A percentile compares a stretch with the other conserved stretches of the same genome.
These are phyloP conservation scores for Aspergillus quadricinctus DNA, from an alignment of 2,329 filamentous ascomycete species.

Conservation along the genomic window DNA sequence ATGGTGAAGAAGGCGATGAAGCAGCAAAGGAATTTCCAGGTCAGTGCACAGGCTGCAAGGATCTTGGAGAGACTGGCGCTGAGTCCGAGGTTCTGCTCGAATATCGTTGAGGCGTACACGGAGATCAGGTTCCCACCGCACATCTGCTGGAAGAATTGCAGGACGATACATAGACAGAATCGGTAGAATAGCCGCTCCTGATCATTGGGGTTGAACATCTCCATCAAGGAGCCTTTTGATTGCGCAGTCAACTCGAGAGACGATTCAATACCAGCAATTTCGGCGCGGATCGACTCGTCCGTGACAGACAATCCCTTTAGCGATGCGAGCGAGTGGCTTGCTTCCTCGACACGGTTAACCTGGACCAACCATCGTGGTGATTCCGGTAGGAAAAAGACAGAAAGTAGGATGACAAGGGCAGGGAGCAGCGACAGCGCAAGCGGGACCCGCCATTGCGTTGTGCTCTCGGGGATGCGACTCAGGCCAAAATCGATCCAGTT, in stretches of 20 bases:
- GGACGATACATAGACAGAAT: conserved; percentile 14
- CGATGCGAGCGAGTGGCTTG: conserved; percentile 10
- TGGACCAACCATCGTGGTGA: conserved; percentile 32
- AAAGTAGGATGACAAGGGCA: conserved; percentile 45
- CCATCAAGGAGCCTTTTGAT: conserved; percentile 12
- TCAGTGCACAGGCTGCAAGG: conserved; percentile 48
- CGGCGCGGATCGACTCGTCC: conserved; percentile 9
- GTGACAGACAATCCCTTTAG: conserved; percentile 10
- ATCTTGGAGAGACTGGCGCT: conserved; percentile 21
- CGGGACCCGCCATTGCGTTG: conserved; percentile 49
- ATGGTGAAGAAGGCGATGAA: conserved; percentile 50
- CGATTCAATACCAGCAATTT: conserved; percentile 17
- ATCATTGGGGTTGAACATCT: conserved; percentile 15
- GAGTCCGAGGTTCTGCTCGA: conserved; percentile 13
- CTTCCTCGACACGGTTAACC: conserved; percentile 15
- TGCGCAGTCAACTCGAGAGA: conserved; percentile 14
- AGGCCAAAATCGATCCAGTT: conserved; percentile 49
- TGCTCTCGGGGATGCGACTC: conserved; percentile 40
- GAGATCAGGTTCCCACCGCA: conserved; percentile 17
- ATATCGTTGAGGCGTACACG: conserved; percentile 15
- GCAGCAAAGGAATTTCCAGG: conserved; percentile 54
- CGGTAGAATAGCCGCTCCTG: conserved; percentile 18
- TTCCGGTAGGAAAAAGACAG: conserved; percentile 49
- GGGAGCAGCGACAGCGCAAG: conserved; percentile 54
- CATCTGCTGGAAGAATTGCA: conserved; percentile 19